These are phyloP conservation scores for Cymodocea nodosa DNA, from an alignment of 116 monocot species.

Conservation along the genomic window DNA sequence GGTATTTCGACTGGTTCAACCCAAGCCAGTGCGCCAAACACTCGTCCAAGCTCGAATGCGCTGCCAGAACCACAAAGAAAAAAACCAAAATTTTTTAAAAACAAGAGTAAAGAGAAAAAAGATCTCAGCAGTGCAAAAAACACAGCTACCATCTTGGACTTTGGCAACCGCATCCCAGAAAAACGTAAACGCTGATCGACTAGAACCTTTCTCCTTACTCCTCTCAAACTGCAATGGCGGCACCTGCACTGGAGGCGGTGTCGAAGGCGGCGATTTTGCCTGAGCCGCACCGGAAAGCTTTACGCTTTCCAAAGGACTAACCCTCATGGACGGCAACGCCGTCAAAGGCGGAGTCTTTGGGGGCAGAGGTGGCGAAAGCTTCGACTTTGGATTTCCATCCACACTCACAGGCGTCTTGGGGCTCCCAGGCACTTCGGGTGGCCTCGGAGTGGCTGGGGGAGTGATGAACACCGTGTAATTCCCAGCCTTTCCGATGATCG, in stretches of 20 bases:
- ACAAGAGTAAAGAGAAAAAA: neutral
- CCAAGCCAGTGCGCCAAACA: conserved; percentile 61
- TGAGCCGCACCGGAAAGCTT: neutral
- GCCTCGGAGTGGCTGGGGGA: conserved; percentile 29
- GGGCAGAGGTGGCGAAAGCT: neutral
- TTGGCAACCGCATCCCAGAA: conserved; percentile 57
- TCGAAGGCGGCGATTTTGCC: conserved; percentile 1
- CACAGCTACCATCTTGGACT: conserved; percentile 43
- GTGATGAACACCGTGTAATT: conserved; percentile 60
- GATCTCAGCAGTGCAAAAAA: conserved; percentile 2
- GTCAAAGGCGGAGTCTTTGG: conserved; percentile 1
- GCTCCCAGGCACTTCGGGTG: neutral
- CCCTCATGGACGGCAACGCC: conserved; percentile 3
- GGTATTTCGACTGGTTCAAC: conserved; percentile 60
- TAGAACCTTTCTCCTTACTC: neutral
- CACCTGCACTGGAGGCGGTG: conserved; percentile 20
- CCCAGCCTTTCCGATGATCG: conserved; percentile 53
- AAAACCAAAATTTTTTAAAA: neutral
- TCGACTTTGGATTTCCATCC: neutral
- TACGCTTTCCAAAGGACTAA: neutral
- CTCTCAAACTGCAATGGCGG: conserved; percentile 49
- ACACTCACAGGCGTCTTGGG: conserved; percentile 5
- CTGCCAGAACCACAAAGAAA: conserved; percentile 14
- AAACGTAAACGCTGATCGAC: conserved; percentile 29
- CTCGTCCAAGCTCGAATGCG: conserved; percentile 53